Evolutionary conservation across 495 filamentous ascomycete genomes (phyloP), one percentile per base, ranked within the genome.

Genomic region (Aspergillus affinis): DNA sequence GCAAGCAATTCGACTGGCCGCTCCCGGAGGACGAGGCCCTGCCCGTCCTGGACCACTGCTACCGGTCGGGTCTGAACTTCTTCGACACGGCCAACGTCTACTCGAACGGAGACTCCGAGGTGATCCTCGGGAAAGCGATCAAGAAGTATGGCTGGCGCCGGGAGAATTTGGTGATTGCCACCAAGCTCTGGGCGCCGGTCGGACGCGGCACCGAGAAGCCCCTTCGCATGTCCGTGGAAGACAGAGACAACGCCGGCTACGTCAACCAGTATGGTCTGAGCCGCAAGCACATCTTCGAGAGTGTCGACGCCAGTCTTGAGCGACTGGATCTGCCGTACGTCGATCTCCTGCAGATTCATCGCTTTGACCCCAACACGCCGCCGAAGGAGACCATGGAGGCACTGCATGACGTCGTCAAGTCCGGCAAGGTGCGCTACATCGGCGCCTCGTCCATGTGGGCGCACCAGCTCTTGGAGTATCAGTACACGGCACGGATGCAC

Each of bases 301-400:
- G 86, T 19, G 84, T 92, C 41, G 81, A 91, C 56, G 86, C 83
- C 15, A 86, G 83, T 44, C 77, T 92, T n/a, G 64, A 78, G 57
- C 79, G 89, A 7, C 78, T 93, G 1, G 84, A 78, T 20, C 85
- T 86, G 0, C 71, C 74, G 26, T 92, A 92, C 64, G 83, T 92
- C 64, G 90, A 93, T 64, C 70, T 92, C 23, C 79, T 91, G 48
- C 86, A 90, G 69, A 90, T 92, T 60, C 90, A 94, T 61, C 74
- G 83, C 3, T 70, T 81, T 46, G 81, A 85, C 55, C 70, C 73
- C 0, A 58, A 72, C 6, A 83, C 79, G 1, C 82, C 86, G 0
- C 56, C 75, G 15, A 86, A 89, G 68, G 89, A 92, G 72, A 90
- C 86, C 8, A 91, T 93, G 88, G 72, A 83, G 66, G 87, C 88